phyloP scores from a whole-genome alignment of 2,329 filamentous ascomycete species.

The Chaetomium strumarium region DNA sequence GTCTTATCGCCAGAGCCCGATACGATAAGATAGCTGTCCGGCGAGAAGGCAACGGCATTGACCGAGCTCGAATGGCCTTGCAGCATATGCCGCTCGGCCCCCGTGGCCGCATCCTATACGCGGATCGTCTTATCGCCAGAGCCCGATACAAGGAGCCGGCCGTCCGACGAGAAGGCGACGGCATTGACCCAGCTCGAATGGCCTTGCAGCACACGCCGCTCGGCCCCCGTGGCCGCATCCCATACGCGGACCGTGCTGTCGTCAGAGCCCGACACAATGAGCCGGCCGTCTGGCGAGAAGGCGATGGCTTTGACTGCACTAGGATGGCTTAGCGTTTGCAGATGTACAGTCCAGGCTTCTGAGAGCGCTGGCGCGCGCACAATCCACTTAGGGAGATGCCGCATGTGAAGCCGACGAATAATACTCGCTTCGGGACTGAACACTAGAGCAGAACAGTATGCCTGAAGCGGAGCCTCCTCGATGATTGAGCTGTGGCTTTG shows the following conservation, averaged over 20 bases:
- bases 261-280: neutral
- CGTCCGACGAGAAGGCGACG: neutral
- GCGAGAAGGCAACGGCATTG: neutral
- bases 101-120: neutral
- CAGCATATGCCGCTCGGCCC: neutral
- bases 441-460: slow-evolving; percentile 6
- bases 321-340: slow-evolving; percentile 5
- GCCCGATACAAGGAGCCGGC: neutral
- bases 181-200: neutral
- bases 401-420: slow-evolving; percentile 6
- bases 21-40: no score
- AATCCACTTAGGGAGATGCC: neutral
- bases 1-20: no score
- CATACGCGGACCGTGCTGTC: neutral
- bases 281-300: neutral
- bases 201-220: neutral
- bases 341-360: slow-evolving; percentile 7
- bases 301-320: neutral
- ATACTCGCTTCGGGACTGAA: slow-evolving; percentile 10
- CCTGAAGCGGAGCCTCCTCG: slow-evolving; percentile 7
- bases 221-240: neutral
- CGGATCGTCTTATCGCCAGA: neutral
- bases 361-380: slow-evolving; percentile 3
- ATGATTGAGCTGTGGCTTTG: slow-evolving; percentile 6
- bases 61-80: neutral